These are phyloP conservation scores for Colletotrichum navitas DNA, from an alignment of 2,329 filamentous ascomycete species.

Conservation along the genomic window DNA sequence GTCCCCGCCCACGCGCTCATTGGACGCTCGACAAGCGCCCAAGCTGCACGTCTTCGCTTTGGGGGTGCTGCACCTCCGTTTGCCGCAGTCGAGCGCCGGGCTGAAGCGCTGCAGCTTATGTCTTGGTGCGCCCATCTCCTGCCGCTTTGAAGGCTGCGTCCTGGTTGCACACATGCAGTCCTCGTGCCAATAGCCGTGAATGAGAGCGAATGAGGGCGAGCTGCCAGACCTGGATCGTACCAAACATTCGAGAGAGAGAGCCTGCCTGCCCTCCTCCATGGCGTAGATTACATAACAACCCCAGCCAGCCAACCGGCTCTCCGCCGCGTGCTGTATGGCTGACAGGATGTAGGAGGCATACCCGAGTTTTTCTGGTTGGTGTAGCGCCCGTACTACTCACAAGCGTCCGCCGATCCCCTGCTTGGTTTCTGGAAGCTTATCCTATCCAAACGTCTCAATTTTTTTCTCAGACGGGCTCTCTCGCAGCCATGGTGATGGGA, in stretches of 20 bases:
- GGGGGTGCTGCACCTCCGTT: conserved; percentile 7
- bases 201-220: background rate
- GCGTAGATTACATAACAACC: background rate
- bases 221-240: background rate
- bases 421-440: background rate
- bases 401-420: conserved; percentile 2
- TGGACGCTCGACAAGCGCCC: conserved; percentile 33
- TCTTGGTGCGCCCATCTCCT: conserved; percentile 5
- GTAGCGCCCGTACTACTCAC: background rate
- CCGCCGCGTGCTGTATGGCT: conserved; percentile 20
- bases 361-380: conserved; percentile 8
- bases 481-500: background rate
- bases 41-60: conserved; percentile 14
- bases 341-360: conserved; percentile 25
- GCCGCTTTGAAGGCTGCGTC: conserved; percentile 6
- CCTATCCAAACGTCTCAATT: background rate
- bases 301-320: conserved; percentile 26
- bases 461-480: background rate
- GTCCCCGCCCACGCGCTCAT: conserved; percentile 26
- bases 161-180: background rate
- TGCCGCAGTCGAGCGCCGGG: conserved; percentile 8
- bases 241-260: background rate
- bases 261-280: background rate
- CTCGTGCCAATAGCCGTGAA: background rate
- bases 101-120: conserved; percentile 17